A percentile compares a stretch with the other conserved stretches of the same genome.
Conservation (phyloP, 208 protist species). For the Acanthamoeba castellanii region DNA sequence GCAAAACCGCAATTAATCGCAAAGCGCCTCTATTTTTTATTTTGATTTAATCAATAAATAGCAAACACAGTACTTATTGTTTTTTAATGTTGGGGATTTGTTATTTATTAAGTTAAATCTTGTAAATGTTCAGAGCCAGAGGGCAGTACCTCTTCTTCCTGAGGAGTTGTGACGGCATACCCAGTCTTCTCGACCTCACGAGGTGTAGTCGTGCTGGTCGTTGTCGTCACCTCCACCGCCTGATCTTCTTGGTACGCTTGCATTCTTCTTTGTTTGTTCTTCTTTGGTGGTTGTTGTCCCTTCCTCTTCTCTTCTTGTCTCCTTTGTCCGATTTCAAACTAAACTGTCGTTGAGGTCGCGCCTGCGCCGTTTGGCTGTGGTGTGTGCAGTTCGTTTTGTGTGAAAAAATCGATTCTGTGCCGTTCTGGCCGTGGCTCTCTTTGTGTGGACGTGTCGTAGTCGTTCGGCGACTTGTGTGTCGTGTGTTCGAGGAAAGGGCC, state of each 20-base stretch:
- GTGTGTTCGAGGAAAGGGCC: no score
- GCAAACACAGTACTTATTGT: no score
- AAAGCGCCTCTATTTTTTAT: background rate
- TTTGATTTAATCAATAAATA: no score
- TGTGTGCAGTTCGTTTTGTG: background rate
- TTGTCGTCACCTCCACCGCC: background rate
- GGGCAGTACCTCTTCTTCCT: background rate
- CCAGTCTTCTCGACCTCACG: background rate
- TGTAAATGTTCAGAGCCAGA: no score
- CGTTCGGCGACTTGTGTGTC: no score
- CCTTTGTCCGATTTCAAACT: no score
- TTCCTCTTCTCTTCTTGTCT: no score
- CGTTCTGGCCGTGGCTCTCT: background rate
- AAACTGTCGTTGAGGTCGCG: no score
- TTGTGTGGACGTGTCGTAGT: background rate
- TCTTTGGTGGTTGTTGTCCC: no score
- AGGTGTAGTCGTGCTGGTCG: background rate
- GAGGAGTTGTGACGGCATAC: background rate
- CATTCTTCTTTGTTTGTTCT: background rate
- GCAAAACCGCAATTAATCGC: background rate
- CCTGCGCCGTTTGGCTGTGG: background rate
- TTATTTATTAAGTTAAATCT: no score
- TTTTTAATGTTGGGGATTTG: no score
- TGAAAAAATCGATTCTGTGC: background rate
- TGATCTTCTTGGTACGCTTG: background rate